Evolutionary conservation across 495 filamentous ascomycete species (phyloP), one percentile per base, ranked within the genome.

Genomic region (Podospora anserina): DNA sequence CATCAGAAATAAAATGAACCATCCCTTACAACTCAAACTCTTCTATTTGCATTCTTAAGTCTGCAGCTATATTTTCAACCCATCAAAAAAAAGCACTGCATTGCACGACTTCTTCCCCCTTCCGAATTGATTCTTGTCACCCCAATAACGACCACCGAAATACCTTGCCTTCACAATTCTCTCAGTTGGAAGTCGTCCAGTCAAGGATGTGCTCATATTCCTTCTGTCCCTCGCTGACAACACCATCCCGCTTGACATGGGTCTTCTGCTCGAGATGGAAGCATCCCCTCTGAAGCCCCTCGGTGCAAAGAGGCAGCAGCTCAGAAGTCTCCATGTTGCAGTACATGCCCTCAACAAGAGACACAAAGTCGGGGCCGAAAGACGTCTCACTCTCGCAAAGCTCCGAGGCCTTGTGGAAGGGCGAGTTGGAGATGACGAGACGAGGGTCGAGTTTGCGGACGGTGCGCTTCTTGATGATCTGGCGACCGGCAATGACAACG

Each of bases 311-410:
- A 56, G 54, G 54, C 4, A 56, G 15, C 54, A 56, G 19, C 19
- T 56, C 54, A 18, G 54, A 56, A 56, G 54, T 56, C 54, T 56
- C 54, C 54, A 56, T 56, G 19, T 56, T 56, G 54, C 54, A 56
- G 19, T 56, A 56, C 54, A 56, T 18, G 16, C 54, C 54, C 54
- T 56, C 54, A 56, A 20, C 54, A 18, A 56, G 19, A 20, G 54
- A 56, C 4, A 56, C 19, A 6, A 56, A 56, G 19, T 56, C 54
- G 16, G 54, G 54, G 16, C 54, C 54, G 15, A 9, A 20, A 56
- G 54, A 56, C 19, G 54, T 56, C 54, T 56, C 54, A 13, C 54
- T 56, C 54, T 56, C 54, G 11, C 54, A 56, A 6, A 56, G 54
- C 19, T 56, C 54, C 5, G 19, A 18, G 16, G 54, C 15, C 16